These are phyloP conservation scores for Brassica balearica DNA, from an alignment of 441 rosid genomes.

Conservation along the genomic window DNA sequence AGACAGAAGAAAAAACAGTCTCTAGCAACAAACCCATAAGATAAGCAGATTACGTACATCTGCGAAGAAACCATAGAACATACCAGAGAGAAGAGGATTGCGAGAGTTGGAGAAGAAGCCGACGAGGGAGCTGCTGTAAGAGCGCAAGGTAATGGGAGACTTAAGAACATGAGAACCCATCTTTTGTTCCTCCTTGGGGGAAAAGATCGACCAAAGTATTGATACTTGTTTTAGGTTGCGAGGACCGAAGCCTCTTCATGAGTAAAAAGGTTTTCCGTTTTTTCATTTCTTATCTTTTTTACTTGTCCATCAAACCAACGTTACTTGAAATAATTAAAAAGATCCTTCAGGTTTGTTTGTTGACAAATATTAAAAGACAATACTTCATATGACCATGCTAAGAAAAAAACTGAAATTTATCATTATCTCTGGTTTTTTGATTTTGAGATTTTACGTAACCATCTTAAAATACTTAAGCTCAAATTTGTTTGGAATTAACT, in stretches of 20 bases:
- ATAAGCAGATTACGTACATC: background rate
- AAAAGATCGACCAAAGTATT: background rate
- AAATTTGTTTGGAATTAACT: no score
- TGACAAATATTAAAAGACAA: no score
- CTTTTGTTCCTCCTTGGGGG: background rate
- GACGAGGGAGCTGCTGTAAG: conserved; percentile 41
- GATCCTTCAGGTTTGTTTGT: background rate
- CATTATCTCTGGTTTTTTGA: no score
- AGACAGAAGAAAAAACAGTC: background rate
- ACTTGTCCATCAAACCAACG: background rate
- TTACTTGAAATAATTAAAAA: background rate
- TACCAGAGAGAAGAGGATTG: conserved; percentile 46
- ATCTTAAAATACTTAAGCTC: no score
- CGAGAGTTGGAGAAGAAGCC: conserved; percentile 46
- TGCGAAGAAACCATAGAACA: background rate
- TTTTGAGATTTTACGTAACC: no score
- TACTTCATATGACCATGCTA: no score
- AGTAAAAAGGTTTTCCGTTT: background rate
- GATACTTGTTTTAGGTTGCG: conserved; percentile 17
- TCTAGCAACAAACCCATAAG: background rate
- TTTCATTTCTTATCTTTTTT: background rate
- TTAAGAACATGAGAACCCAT: conserved; percentile 57
- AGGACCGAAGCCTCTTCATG: conserved; percentile 16
- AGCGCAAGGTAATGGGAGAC: conserved; percentile 52
- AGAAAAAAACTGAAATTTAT: no score